Conservation (phyloP, 73 alveolate genomes). For the Vitrella brassicaformis region DNA sequence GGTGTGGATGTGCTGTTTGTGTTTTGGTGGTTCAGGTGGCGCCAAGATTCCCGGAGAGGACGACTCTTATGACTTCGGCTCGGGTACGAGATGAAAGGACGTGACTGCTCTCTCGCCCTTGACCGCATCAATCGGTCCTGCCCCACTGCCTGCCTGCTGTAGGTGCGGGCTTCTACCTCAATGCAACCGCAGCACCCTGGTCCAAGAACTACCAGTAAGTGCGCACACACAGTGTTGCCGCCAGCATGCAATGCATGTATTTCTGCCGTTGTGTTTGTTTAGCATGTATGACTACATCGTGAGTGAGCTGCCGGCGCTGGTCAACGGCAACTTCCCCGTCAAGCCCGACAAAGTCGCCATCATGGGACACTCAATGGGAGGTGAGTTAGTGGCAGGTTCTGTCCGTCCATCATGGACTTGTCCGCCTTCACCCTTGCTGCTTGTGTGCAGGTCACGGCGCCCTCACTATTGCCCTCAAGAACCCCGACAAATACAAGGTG, state of each 20-base stretch:
- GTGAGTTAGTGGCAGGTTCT: not conserved
- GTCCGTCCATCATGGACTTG: not conserved
- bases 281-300: slow-evolving; percentile 53
- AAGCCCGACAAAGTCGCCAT: slow-evolving; percentile 44
- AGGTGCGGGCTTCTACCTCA: slow-evolving; percentile 59
- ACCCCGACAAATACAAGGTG: slow-evolving; percentile 32
- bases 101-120: not conserved
- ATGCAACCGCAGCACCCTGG: slow-evolving; percentile 54
- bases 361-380: slow-evolving; percentile 69
- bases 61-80: not conserved
- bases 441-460: slow-evolving; percentile 51
- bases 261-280: not conserved
- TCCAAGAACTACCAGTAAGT: slow-evolving; percentile 40
- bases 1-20: not conserved
- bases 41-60: not conserved
- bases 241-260: not conserved
- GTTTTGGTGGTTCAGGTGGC: not conserved
- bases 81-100: not conserved
- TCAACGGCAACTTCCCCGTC: slow-evolving; percentile 51
- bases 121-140: not conserved
- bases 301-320: slow-evolving; percentile 50
- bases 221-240: not conserved
- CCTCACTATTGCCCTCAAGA: slow-evolving; percentile 44
- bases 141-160: not conserved
- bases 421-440: not conserved